Evolutionary conservation across 441 rosid genomes (phyloP).

Genomic region (Syzygium syzygioides): DNA sequence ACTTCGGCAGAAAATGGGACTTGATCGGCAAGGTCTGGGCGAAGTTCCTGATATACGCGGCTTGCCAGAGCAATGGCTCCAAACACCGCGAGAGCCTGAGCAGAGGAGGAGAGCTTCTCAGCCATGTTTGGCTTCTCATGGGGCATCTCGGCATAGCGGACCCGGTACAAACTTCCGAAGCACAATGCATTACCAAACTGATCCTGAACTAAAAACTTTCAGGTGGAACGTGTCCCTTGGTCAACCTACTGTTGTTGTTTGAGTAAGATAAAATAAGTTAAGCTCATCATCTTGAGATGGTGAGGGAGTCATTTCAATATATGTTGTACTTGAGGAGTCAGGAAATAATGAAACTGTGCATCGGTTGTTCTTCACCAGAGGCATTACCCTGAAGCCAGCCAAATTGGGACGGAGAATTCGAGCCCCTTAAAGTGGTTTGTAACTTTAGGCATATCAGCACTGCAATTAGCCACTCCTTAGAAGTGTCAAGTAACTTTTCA

Average conservation of each 20-base stretch:
- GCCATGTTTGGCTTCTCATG: not conserved
- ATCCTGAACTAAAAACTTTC: not conserved
- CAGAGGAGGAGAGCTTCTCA: not conserved
- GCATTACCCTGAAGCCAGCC: not conserved
- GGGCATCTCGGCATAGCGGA: not conserved
- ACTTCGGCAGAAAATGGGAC: not conserved
- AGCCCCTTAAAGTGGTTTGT: rapidly evolving
- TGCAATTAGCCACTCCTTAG: not conserved
- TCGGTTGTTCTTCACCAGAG: not conserved
- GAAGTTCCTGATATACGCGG: not conserved
- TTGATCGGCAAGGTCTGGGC: not conserved
- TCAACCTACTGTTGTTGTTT: rapidly evolving
- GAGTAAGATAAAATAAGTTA: not conserved
- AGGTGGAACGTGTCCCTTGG: not conserved
- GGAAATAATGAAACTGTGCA: not conserved
- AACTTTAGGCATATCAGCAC: not conserved
- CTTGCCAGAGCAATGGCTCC: not conserved
- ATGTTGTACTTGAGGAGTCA: not conserved
- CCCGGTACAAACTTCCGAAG: not conserved
- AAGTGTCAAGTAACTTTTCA: not conserved
- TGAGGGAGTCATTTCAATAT: not conserved
- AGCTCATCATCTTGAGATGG: not conserved
- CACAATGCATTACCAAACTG: not conserved
- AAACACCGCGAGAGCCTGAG: not conserved
- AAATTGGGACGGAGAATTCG: not conserved